Conservation (phyloP, 352 stramenopile genomes). For the Phytopythium delawarense region DNA sequence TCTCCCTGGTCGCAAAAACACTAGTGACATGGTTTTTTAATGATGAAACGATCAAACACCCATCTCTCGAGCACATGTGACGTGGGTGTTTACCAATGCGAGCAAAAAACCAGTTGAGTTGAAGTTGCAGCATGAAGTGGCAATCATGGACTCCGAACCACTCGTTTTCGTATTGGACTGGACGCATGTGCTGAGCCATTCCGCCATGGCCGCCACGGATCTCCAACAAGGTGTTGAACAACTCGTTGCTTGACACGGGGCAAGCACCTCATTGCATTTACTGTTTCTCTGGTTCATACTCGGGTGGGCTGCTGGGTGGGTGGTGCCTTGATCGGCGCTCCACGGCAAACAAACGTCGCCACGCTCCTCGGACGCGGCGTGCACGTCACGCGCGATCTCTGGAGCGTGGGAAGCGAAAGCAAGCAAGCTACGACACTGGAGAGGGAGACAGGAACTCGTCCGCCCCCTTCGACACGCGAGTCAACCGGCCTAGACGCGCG, state of each 20-base stretch:
- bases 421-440: not conserved
- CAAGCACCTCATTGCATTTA: not conserved
- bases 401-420: not conserved
- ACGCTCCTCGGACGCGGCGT: not conserved
- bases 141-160: too few species aligned
- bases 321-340: not conserved
- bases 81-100: too few species aligned
- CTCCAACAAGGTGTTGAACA: too few species aligned
- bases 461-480: not conserved
- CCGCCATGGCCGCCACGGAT: too few species aligned
- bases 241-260: not conserved
- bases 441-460: not conserved
- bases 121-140: too few species aligned
- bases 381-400: not conserved
- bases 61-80: too few species aligned
- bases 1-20: too few species aligned
- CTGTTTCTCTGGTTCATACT: not conserved
- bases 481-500: conserved; percentile 24
- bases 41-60: too few species aligned
- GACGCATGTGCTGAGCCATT: too few species aligned
- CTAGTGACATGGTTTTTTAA: too few species aligned
- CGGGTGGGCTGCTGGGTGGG: not conserved
- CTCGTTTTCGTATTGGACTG: too few species aligned
- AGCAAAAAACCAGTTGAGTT: too few species aligned
- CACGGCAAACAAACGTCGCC: not conserved